These are phyloP conservation scores for Lachnellula arida DNA, from an alignment of 2,329 filamentous ascomycete species.

Conservation along the genomic window DNA sequence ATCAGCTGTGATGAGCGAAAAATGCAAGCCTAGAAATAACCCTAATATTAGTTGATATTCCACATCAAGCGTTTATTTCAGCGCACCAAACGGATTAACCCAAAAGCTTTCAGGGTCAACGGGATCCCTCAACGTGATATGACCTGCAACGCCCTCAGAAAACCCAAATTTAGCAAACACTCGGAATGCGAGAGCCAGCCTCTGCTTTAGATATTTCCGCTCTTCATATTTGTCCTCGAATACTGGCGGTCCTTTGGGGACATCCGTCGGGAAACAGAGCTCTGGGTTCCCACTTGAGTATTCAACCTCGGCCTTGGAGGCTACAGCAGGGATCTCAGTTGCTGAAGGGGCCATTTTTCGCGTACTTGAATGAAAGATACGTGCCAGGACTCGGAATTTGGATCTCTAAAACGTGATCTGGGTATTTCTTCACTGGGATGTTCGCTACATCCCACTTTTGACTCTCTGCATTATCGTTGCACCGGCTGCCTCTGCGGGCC, in stretches of 20 bases:
- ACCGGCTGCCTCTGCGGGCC: too few relatives aligned
- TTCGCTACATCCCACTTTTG: too few relatives aligned
- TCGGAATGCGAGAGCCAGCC: constrained; percentile 41
- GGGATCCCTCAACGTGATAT: constrained; percentile 33
- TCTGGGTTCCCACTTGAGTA: neutral
- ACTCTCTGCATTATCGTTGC: too few relatives aligned
- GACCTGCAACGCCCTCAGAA: constrained; percentile 38
- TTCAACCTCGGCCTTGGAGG: neutral
- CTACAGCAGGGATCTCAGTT: neutral
- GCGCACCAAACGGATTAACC: constrained; percentile 7
- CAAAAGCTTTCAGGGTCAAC: constrained; percentile 12
- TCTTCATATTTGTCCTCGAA: constrained; percentile 16
- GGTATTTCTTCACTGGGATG: too few relatives aligned
- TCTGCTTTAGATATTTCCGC: constrained; percentile 30
- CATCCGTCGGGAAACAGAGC: neutral
- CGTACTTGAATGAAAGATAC: too few relatives aligned
- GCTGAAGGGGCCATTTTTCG: constrained; percentile 1
- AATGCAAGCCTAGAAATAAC: constrained; percentile 38
- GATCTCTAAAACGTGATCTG: too few relatives aligned
- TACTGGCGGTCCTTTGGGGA: neutral
- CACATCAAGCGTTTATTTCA: neutral
- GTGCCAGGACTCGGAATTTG: too few relatives aligned
- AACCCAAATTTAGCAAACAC: constrained; percentile 40
- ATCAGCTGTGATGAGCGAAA: constrained; percentile 36
- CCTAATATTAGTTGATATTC: neutral